Percentiles rank a stretch among this genome's conserved stretches.
These are phyloP conservation scores for Trichophyton simii DNA, from an alignment of 2,329 filamentous ascomycete genomes.

Conservation along the genomic window DNA sequence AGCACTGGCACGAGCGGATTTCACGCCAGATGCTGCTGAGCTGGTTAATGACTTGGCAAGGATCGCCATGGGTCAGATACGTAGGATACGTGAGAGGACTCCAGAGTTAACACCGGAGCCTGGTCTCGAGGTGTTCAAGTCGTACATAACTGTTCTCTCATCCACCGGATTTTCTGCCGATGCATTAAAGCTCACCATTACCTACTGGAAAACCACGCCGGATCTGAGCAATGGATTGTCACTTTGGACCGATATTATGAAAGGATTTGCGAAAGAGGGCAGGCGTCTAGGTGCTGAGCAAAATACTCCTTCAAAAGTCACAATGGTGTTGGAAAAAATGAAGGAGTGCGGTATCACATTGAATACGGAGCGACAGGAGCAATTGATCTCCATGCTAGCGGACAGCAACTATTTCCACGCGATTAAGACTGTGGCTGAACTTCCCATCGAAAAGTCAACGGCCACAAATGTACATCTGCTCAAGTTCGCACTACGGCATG, in stretches of 20 bases:
- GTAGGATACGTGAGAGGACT: slow-evolving; percentile 5
- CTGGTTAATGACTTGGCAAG: slow-evolving; percentile 30
- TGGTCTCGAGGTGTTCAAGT: slow-evolving; percentile 28
- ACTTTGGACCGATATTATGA: slow-evolving; percentile 42
- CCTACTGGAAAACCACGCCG: slow-evolving; percentile 21
- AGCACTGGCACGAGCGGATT: slow-evolving; percentile 26
- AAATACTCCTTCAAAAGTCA: slow-evolving; percentile 14
- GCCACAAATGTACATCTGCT: slow-evolving; percentile 45
- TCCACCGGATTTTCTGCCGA: slow-evolving; percentile 44
- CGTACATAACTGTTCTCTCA: slow-evolving; percentile 41
- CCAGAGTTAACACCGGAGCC: background rate
- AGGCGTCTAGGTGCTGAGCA: slow-evolving; percentile 25
- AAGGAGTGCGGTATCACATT: slow-evolving; percentile 22
- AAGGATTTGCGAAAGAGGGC: slow-evolving; percentile 42
- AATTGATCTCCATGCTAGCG: slow-evolving; percentile 53
- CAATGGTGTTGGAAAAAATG: slow-evolving; percentile 15
- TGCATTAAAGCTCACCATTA: slow-evolving; percentile 37
- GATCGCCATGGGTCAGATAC: slow-evolving; percentile 25
- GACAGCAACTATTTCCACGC: slow-evolving; percentile 44
- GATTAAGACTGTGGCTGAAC: slow-evolving; percentile 55
- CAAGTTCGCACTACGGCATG: slow-evolving; percentile 47
- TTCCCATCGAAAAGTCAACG: slow-evolving; percentile 36
- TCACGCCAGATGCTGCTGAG: slow-evolving; percentile 26
- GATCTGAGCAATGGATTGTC: background rate
- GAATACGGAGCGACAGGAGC: slow-evolving; percentile 29